Evolutionary conservation across 352 stramenopile genomes (phyloP).

Genomic region (Peronosclerospora sorghi): DNA sequence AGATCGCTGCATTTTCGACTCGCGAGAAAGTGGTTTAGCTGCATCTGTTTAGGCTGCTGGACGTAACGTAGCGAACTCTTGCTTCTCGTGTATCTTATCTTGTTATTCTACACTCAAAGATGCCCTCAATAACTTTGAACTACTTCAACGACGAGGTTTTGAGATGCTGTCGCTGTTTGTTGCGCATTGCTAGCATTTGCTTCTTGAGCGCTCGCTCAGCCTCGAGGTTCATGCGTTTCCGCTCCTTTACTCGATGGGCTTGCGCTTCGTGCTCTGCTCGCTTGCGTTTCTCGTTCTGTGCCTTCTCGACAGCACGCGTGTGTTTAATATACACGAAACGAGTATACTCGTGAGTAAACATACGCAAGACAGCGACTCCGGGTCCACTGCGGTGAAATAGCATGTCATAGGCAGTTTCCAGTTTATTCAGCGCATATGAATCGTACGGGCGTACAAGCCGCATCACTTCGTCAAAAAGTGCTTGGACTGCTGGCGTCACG

Average conservation of each 20-base stretch:
- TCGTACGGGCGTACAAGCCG: slow-evolving; percentile 53
- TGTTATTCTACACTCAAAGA: slow-evolving; percentile 10
- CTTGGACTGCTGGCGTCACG: slow-evolving; percentile 26
- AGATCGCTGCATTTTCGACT: no score
- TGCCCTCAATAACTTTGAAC: slow-evolving; percentile 5
- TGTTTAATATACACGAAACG: slow-evolving; percentile 75
- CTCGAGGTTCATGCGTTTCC: slow-evolving; percentile 51
- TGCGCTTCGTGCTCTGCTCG: slow-evolving; percentile 53
- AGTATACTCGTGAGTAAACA: slow-evolving; percentile 76
- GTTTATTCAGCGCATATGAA: slow-evolving; percentile 51
- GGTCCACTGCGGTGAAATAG: slow-evolving; percentile 45
- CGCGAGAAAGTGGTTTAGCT: no score
- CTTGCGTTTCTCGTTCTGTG: slow-evolving; percentile 53
- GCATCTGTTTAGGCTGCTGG: slow-evolving; percentile 6
- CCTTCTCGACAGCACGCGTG: slow-evolving; percentile 62
- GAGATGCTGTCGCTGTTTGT: slow-evolving; percentile 52
- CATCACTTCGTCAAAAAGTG: slow-evolving; percentile 55
- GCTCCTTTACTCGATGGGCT: slow-evolving; percentile 42
- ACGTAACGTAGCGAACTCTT: neutral
- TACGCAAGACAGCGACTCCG: slow-evolving; percentile 48
- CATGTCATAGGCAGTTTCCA: slow-evolving; percentile 53
- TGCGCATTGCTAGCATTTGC: slow-evolving; percentile 72
- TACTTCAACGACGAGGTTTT: slow-evolving; percentile 21
- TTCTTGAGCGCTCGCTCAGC: slow-evolving; percentile 60
- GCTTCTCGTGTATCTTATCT: slow-evolving; percentile 1